A percentile compares a stretch with the other conserved stretches of the same genome.
Evolutionary conservation across 257 asterid species (phyloP).

Genomic region (Solanum sejunctum): DNA sequence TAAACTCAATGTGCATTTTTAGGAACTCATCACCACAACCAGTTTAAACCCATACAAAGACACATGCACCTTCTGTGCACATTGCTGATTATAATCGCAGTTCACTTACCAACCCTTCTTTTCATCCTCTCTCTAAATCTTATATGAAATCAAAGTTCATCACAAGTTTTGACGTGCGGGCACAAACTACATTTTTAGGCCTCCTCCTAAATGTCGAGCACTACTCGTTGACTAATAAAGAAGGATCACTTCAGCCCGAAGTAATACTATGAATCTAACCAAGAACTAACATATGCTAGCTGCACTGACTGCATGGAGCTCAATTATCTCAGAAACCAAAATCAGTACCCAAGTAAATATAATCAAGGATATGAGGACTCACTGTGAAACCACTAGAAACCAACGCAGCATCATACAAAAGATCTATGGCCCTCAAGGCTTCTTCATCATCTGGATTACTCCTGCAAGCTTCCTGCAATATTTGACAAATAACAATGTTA

Average conservation of each 20-base stretch:
- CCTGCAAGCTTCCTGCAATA: conserved; percentile 67
- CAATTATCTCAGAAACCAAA: not conserved
- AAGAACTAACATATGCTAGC: not conserved
- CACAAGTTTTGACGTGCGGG: not conserved
- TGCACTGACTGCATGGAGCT: not conserved
- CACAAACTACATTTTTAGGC: not conserved
- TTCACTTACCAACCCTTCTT: not conserved
- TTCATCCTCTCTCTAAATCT: not conserved
- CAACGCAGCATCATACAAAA: conserved; percentile 77
- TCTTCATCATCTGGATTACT: conserved; percentile 71
- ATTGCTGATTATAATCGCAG: not conserved
- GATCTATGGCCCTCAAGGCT: conserved; percentile 90
- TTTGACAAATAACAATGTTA: not conserved
- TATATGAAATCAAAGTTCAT: not conserved
- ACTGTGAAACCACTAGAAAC: conserved; percentile 95
- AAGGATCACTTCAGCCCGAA: not conserved
- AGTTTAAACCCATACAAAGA: not conserved
- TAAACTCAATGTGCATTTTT: not conserved
- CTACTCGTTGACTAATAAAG: not conserved
- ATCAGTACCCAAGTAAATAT: not conserved
- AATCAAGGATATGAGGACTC: conserved; percentile 8
- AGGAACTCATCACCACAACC: not conserved
- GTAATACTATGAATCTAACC: not conserved
- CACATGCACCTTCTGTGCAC: not conserved
- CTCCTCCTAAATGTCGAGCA: not conserved